phyloP scores from a whole-genome alignment of 2,329 filamentous ascomycete genomes.

The Raffaelea deltoideospora region DNA sequence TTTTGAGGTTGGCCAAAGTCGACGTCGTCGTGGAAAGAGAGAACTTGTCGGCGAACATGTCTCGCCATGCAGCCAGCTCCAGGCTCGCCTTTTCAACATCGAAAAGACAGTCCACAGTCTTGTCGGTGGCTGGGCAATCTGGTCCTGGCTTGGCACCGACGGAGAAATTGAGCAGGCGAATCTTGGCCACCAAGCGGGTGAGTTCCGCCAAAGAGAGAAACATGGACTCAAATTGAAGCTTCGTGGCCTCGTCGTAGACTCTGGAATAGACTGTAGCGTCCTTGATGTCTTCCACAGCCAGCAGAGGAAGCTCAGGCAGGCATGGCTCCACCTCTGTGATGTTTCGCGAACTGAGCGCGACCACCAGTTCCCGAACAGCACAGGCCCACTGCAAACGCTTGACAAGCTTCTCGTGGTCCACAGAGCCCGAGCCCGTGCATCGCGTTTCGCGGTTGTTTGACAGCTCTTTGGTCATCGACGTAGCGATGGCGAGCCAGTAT shows the following conservation, averaged over 20 bases:
- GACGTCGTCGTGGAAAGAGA: conserved; percentile 1
- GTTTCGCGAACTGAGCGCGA: not conserved
- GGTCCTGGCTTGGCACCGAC: not conserved
- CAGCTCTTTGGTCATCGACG: not conserved
- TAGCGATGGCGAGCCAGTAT: not conserved
- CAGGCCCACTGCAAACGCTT: not conserved
- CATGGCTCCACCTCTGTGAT: not conserved
- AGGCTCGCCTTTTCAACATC: not conserved
- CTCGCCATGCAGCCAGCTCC: not conserved
- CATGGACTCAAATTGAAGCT: not conserved
- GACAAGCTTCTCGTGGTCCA: not conserved
- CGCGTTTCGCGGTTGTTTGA: not conserved
- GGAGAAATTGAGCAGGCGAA: not conserved
- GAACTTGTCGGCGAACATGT: not conserved
- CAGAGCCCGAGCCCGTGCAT: not conserved
- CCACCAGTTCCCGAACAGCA: not conserved
- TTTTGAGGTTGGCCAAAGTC: not conserved
- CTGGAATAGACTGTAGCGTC: not conserved
- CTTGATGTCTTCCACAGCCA: not conserved
- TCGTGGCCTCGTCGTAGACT: not conserved
- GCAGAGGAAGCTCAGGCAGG: not conserved
- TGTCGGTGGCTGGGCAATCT: not conserved
- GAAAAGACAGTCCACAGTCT: not conserved
- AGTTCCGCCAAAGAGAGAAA: not conserved
- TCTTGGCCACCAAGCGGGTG: not conserved